Evolutionary conservation across 2,329 filamentous ascomycete genomes (phyloP), one percentile per base, ranked within the genome.

Genomic region (Magnaporthiopsis rhizophila): DNA sequence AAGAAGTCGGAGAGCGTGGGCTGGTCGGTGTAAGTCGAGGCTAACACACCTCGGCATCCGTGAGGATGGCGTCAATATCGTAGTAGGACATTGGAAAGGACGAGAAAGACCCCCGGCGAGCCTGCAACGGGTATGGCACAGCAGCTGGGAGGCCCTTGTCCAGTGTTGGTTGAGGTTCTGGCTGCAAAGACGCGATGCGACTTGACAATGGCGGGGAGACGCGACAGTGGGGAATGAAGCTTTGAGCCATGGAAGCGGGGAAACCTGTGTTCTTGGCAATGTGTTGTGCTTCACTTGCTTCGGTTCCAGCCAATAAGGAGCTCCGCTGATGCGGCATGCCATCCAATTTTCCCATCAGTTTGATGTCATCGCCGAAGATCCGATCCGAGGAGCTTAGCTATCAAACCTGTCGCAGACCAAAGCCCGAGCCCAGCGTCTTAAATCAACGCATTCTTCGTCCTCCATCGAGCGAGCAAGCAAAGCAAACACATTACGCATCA

Each of bases 11-110:
- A 13, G 11, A 12, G 34, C 11, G 12, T 3, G 36, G 36, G 12
- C 36, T 38, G 28, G 6, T 12, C n/a, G 3, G 2, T 12, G 28
- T 30, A 12, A 34, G 18, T 21, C 32, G 7, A 50, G 5, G 21
- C n/a, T 3, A 53, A 67, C 67, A 59, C 80, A 89, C 89, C 79
- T 93, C 91, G 62, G 90, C 87, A 74, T 95, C 91, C 12, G 91
- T 95, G 59, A 95, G 83, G 78, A 96, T 95, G 66, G 89, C 84
- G 71, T 93, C 89, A 65, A 94, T 85, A 74, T 92, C 88, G 80
- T 95, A 96, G 80, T 96, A 96, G 53, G 89, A 90, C 86, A 89
- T 84, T 50, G 13, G 66, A 36, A 36, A 32, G 57, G 24, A 64
- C 45, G 45, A 53, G 45, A 53, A n/a, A n/a, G 45, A 3, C 36